Evolutionary conservation across 164 flowering plant genomes (phyloP), one percentile per base, ranked within the genome.

Genomic region (Vitis rotundifolia): DNA sequence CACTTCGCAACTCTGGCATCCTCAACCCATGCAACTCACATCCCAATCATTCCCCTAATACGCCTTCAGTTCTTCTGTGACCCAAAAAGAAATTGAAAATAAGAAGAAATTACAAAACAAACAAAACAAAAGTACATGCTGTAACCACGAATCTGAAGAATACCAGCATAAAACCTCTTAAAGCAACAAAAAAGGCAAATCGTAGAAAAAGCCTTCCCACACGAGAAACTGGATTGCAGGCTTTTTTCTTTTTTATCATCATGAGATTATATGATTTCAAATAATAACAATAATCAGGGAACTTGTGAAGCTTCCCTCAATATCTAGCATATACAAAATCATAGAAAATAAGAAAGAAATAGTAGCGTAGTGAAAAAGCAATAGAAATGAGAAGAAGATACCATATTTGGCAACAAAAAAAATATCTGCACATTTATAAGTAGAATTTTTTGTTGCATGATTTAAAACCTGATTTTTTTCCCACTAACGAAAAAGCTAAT

Each of bases 1-100:
- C 95, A 77, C 94, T 93, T 79, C 94, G 83, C 89, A 91, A 75
- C 83, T 91, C 97, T 75, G 95, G 97, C 98, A 93, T 93, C 82
- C 78, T 93, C 89, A 83, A 71, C 87, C 97, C 97, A 93, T 93
- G 84, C 98, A 91, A 86, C 69, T 87, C 80, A 84, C 68, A 71
- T 71, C 63, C 85, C 67, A 72, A 75, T 76, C 50, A 55, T 68
- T 72, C 75, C 73, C 80, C 57, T 29, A 19, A 61, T 67, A 69
- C 54, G 63, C 79, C 79, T 75, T 68, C 72, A 63, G 62, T 57
- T 66, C 70, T 69, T 37, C 83, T 75, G 73, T 47, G 16, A 58
- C 15, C 58, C 50, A 66, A 54, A 73, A 51, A n/a, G 55, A 71
- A 59, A 15, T 10, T 2, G 11, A 61, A 26, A 15, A 8, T 10